Evolutionary conservation across 2,329 filamentous ascomycete species (phyloP).

Genomic region (Pseudogymnoascus pannorum): DNA sequence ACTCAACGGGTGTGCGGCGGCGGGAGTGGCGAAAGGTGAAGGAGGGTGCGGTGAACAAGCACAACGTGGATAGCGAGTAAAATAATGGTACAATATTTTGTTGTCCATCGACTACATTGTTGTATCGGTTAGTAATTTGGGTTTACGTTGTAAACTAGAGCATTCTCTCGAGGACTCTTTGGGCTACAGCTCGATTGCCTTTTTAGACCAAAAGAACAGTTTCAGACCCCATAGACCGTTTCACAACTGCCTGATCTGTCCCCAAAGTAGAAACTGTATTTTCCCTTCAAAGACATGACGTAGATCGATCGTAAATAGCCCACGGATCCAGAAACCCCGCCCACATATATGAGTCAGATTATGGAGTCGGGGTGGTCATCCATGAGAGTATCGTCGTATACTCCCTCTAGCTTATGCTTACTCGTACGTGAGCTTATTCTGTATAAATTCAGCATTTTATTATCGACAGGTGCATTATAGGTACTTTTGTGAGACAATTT

Average conservation of each 20-base stretch:
- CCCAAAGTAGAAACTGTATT: background rate
- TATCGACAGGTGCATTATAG: background rate
- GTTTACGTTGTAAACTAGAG: background rate
- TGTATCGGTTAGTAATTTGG: background rate
- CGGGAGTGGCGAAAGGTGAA: conserved; percentile 19
- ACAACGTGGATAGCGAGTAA: background rate
- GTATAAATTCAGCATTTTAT: background rate
- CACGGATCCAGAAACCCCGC: background rate
- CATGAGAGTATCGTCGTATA: background rate
- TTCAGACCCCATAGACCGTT: background rate
- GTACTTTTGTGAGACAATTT: background rate
- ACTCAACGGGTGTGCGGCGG: conserved; percentile 18
- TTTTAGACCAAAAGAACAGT: background rate
- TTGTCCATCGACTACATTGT: background rate
- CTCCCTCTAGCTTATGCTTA: background rate
- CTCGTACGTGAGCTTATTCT: background rate
- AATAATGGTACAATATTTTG: background rate
- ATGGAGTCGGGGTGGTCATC: background rate
- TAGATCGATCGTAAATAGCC: background rate
- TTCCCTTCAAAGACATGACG: background rate
- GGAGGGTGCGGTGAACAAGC: background rate
- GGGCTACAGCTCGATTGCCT: background rate
- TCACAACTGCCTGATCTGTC: background rate
- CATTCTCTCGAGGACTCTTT: background rate
- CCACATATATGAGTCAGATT: background rate